These are phyloP conservation scores for Termitomyces sp. DNA, from an alignment of 768 basidiomycete species.

Conservation along the genomic window DNA sequence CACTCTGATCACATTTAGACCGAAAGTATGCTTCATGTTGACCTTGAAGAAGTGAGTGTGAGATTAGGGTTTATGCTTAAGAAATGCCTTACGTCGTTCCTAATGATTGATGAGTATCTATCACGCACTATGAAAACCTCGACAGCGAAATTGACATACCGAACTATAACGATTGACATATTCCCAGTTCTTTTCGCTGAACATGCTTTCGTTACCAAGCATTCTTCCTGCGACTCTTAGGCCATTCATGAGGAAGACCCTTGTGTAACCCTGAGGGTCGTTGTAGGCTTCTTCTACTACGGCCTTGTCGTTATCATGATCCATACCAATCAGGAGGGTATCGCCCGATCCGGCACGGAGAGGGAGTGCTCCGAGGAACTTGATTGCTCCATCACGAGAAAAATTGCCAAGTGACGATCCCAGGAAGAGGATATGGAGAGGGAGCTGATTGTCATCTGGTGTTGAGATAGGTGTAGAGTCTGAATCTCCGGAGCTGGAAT, in stretches of 20 bases:
- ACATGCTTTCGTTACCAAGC: constrained; percentile 63
- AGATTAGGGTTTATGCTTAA: neutral
- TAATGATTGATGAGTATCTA: neutral
- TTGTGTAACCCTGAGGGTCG: constrained; percentile 70
- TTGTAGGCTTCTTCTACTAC: constrained; percentile 86
- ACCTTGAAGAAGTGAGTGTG: constrained; percentile 37
- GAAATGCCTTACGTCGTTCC: constrained; percentile 16
- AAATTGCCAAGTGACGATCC: constrained; percentile 96
- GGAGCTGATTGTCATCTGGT: constrained; percentile 40
- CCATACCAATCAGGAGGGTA: constrained; percentile 87
- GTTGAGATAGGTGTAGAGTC: constrained; percentile 39
- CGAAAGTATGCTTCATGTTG: constrained; percentile 83
- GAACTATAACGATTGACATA: constrained; percentile 57
- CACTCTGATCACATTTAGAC: constrained; percentile 55
- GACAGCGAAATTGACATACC: constrained; percentile 26
- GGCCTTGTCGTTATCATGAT: constrained; percentile 71
- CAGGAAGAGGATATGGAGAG: constrained; percentile 85
- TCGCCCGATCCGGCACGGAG: constrained; percentile 72
- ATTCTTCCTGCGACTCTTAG: constrained; percentile 63
- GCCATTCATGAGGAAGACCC: constrained; percentile 84
- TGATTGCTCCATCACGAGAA: constrained; percentile 56
- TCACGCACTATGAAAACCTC: neutral
- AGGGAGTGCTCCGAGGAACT: constrained; percentile 78
- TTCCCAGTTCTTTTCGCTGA: constrained; percentile 70
- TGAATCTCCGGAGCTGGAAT: constrained; percentile 20